A percentile compares a stretch with the other conserved stretches of the same genome.
phyloP scores from a whole-genome alignment of 2,329 filamentous ascomycete genomes.

The Sphaerostilbella broomeana region DNA sequence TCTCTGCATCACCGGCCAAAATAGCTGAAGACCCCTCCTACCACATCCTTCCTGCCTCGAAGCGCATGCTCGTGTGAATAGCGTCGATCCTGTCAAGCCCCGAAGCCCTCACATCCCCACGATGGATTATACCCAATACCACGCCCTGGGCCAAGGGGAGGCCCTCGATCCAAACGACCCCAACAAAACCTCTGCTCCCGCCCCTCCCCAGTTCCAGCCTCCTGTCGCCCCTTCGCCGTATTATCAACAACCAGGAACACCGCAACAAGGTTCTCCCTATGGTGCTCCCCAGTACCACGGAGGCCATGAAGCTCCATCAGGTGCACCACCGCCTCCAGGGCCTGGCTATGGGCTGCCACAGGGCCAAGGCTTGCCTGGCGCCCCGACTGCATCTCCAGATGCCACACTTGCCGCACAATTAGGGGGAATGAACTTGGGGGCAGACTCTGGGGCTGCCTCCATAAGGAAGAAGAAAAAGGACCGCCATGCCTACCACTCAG shows the following conservation, averaged over 20 bases:
- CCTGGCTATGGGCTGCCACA: slow-evolving; percentile 25
- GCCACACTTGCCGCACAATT: slow-evolving; percentile 62
- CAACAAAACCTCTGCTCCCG: slow-evolving; percentile 43
- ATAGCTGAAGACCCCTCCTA: slow-evolving; percentile 12
- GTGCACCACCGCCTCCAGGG: slow-evolving; percentile 24
- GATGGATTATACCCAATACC: slow-evolving; percentile 51
- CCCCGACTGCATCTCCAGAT: slow-evolving; percentile 34
- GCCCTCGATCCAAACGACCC: slow-evolving; percentile 49
- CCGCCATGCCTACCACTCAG: slow-evolving; percentile 82
- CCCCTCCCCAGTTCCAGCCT: slow-evolving; percentile 50
- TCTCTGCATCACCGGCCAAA: background rate
- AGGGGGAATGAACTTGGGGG: slow-evolving; percentile 64
- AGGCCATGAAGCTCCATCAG: slow-evolving; percentile 17
- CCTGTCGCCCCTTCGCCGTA: slow-evolving; percentile 49
- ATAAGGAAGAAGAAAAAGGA: slow-evolving; percentile 83
- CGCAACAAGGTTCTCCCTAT: slow-evolving; percentile 29
- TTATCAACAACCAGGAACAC: slow-evolving; percentile 41
- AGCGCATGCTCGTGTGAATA: slow-evolving; percentile 24
- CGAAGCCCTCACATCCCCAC: slow-evolving; percentile 28
- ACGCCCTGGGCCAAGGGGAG: slow-evolving; percentile 50
- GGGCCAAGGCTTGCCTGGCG: slow-evolving; percentile 23
- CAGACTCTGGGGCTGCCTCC: slow-evolving; percentile 36
- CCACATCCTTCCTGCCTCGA: slow-evolving; percentile 5
- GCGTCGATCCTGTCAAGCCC: slow-evolving; percentile 2
- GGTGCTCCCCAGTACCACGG: slow-evolving; percentile 22